Evolutionary conservation across 768 basidiomycete species (phyloP).

Genomic region (Mycena rebaudengoi): DNA sequence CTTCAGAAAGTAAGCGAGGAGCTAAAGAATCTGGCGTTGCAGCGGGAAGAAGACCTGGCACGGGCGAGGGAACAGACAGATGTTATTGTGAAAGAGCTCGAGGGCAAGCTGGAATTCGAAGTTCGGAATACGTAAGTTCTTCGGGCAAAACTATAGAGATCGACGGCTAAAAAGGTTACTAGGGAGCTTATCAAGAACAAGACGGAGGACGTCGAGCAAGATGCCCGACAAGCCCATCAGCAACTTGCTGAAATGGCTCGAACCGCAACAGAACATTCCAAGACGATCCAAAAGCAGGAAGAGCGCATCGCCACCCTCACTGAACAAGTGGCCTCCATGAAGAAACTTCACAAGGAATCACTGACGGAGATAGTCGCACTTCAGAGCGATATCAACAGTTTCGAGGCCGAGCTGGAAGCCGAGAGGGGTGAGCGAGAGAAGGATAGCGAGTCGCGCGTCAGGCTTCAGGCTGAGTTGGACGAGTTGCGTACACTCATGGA

Average conservation of each 20-base stretch:
- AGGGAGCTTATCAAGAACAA: slow-evolving; percentile 74
- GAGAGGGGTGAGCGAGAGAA: slow-evolving; percentile 60
- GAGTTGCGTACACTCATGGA: slow-evolving; percentile 85
- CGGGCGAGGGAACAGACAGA: slow-evolving; percentile 83
- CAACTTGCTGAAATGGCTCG: slow-evolving; percentile 83
- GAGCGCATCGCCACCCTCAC: slow-evolving; percentile 66
- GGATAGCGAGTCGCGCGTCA: slow-evolving; percentile 58
- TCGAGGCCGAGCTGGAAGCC: slow-evolving; percentile 68
- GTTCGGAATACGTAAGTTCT: slow-evolving; percentile 64
- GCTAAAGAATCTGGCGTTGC: slow-evolving; percentile 68
- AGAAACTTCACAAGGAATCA: slow-evolving; percentile 61
- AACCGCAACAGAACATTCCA: slow-evolving; percentile 78
- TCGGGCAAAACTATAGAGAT: background rate
- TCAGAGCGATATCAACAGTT: slow-evolving; percentile 72
- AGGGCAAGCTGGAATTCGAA: slow-evolving; percentile 75
- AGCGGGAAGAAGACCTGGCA: slow-evolving; percentile 83
- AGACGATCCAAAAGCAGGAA: slow-evolving; percentile 81
- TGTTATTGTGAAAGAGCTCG: slow-evolving; percentile 66
- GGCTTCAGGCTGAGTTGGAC: slow-evolving; percentile 85
- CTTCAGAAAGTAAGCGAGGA: slow-evolving; percentile 74
- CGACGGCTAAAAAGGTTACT: slow-evolving; percentile 13
- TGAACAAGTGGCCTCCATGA: slow-evolving; percentile 61
- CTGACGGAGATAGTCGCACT: slow-evolving; percentile 71
- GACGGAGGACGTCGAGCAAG: slow-evolving; percentile 68
- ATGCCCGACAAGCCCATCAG: slow-evolving; percentile 74